A percentile compares a stretch with the other conserved stretches of the same genome.
These are phyloP conservation scores for Zelonia costaricensis DNA, from an alignment of 208 protist species.

Conservation along the genomic window DNA sequence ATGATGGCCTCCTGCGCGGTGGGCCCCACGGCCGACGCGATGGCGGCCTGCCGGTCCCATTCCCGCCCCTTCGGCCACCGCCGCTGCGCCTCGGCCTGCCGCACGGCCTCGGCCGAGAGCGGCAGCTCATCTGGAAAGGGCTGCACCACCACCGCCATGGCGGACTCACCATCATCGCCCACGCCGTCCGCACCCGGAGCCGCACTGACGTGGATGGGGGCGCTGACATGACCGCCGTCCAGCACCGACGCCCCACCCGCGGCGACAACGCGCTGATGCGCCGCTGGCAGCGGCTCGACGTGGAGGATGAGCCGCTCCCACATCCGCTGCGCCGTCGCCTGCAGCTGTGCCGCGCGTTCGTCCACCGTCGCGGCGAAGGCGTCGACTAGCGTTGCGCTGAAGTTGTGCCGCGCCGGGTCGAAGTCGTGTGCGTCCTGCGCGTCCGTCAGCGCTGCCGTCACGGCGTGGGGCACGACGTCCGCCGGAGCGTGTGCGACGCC, in stretches of 20 bases:
- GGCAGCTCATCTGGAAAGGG: constrained; percentile 42
- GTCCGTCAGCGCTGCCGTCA: constrained; percentile 13
- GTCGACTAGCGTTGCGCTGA: constrained; percentile 20
- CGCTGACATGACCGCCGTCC: constrained; percentile 38
- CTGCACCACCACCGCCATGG: constrained; percentile 51
- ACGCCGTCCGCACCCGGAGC: not conserved
- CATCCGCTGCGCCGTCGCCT: constrained; percentile 34
- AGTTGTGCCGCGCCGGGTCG: constrained; percentile 22
- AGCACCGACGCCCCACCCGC: constrained; percentile 26
- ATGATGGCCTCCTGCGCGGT: constrained; percentile 79
- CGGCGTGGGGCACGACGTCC: constrained; percentile 9
- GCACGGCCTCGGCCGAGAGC: constrained; percentile 6
- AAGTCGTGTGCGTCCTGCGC: not conserved
- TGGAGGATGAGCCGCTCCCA: constrained; percentile 21
- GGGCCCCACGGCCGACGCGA: constrained; percentile 46
- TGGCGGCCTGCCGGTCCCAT: constrained; percentile 82
- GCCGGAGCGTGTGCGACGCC: not conserved
- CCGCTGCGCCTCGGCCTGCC: constrained; percentile 15
- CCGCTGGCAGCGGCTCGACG: constrained; percentile 24
- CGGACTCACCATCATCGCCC: not conserved
- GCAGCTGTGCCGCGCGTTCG: constrained; percentile 20
- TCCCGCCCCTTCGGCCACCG: constrained; percentile 60
- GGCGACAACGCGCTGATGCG: not conserved
- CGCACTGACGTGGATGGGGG: constrained; percentile 23
- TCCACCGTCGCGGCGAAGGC: constrained; percentile 22